Base-by-base conservation (phyloP, 2,329 filamentous ascomycete species). In the Fusarium sp. region DNA sequence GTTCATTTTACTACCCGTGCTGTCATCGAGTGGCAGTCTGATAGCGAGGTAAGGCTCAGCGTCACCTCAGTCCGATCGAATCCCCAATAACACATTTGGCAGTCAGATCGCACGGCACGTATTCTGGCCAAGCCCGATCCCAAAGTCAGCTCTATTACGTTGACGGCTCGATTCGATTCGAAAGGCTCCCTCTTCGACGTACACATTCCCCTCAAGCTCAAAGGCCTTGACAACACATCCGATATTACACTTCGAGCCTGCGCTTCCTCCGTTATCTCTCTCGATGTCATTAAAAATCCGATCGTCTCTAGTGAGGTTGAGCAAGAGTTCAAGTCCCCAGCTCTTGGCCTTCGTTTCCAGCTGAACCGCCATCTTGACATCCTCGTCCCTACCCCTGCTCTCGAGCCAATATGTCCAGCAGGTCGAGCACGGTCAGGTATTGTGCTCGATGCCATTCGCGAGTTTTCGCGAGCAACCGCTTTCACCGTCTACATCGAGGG, bases 401-500 rank as follows among this genome's bases (percentile, higher is more conserved):
- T 46, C 5, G 69, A 72, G 21, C 67, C 69, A 4, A 6, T 60
- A 52, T 18, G 49, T 43, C 58, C 67, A 9, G 63, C 42, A n/a
- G 52, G 33, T 30, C 63, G 69, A 50, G 58, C 59, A 53, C 53
- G 42, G 32, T 64, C 63, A 16, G 69, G 67, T 16, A 19, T 25
- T 33, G 69, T 71, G 4, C 69, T 71, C 19, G 69, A 72, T 53
- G 67, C 69, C 13, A 37, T 72, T 16, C 67, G 67, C 37, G 62
- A 71, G 5, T 50, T 72, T 15, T 54, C 35, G 13, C 44, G 47
- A 25, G 59, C 35, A n/a, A 71, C 49, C 23, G 4, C 42, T 47
- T 68, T 72, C 30, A 59, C 43, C 23, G n/a, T 72, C 4, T 72
- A 72, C 32, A n/a, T 72, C 30, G 64, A 64, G 40, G 64, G 60